Evolutionary conservation across 805 yeast genomes (phyloP).

Genomic region (Lachancea kluyveri): DNA sequence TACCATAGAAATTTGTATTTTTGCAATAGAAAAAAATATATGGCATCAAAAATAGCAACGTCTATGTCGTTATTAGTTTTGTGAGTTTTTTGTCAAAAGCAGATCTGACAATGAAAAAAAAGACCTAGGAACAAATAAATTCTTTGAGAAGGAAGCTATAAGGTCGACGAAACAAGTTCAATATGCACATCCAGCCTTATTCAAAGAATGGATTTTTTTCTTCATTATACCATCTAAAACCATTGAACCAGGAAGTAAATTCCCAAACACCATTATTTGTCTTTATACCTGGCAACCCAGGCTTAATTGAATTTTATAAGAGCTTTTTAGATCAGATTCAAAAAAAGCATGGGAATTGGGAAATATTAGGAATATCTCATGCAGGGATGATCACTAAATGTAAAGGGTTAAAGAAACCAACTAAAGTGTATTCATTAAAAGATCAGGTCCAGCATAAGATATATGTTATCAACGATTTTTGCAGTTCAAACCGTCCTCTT

Average conservation of each 20-base stretch:
- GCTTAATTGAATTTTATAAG: constrained; percentile 57
- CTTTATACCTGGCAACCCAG: constrained; percentile 76
- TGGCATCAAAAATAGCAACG: too few relatives aligned
- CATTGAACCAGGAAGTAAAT: constrained; percentile 1
- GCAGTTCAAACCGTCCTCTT: constrained; percentile 10
- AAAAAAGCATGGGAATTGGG: constrained; percentile 37
- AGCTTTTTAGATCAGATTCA: constrained; percentile 45
- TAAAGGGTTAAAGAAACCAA: constrained; percentile 9
- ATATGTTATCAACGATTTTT: constrained; percentile 39
- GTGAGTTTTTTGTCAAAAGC: not conserved
- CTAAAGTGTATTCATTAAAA: constrained; percentile 40
- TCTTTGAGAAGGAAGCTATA: too few relatives aligned
- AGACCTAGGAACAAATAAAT: too few relatives aligned
- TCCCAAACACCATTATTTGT: constrained; percentile 37
- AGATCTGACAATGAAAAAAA: too few relatives aligned
- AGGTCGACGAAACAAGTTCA: too few relatives aligned
- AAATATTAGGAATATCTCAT: constrained; percentile 57
- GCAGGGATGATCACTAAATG: constrained; percentile 46
- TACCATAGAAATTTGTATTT: too few relatives aligned
- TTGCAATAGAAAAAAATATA: too few relatives aligned
- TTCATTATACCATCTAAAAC: constrained; percentile 14
- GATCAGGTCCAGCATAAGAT: constrained; percentile 57
- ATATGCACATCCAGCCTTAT: constrained; percentile 10
- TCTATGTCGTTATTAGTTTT: too few relatives aligned
- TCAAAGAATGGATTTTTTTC: constrained; percentile 14